Evolutionary conservation across 1,139 yeast genomes (phyloP), one percentile per base, ranked within the genome.

Genomic region (Diutina scorzettiae): DNA sequence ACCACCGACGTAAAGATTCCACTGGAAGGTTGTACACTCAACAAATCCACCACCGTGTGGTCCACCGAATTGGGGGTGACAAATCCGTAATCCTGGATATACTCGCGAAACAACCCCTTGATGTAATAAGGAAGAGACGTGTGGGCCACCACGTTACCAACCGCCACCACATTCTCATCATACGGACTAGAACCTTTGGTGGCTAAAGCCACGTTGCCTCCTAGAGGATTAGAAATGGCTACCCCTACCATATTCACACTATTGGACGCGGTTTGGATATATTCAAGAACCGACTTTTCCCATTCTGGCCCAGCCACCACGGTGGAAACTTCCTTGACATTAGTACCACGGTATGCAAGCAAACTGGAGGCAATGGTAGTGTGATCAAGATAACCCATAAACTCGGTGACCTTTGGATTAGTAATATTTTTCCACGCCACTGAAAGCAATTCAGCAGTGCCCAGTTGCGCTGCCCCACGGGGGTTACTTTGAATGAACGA

Each of bases 191-290:
- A 3, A 12, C 37, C 37, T 12, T n/a, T 19, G 17, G 24, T 18
- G 6, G 23, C 25, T 6, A 74, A 50, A 46, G 62, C 65, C 1
- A 67, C 55, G 42, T 64, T 67, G 21, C 62, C 59, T 16, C 60
- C 68, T 41, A 76, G 51, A 2, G 76, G 65, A 48, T 72, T 73
- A 0, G 76, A 68, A 23, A 74, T 53, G 0, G 78, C 54, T 23
- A 74, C 48, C 2, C 41, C 25, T 5, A 36, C 33, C 21, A 47
- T 43, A 32, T 47, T 47, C 8, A 47, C 40, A 4, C 30, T 17
- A 2, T 39, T 33, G 5, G 44, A 25, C 3, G 48, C 49, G 3
- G 24, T 16, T 9, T 24, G 3, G 12, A 37, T 27, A 8, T 4
- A 25, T 14, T 16, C 12, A 18, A 34, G 8, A 8, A 34, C 19